These are phyloP conservation scores for Phytophthora gonapodyides DNA, from an alignment of 352 stramenopile species.

Conservation along the genomic window DNA sequence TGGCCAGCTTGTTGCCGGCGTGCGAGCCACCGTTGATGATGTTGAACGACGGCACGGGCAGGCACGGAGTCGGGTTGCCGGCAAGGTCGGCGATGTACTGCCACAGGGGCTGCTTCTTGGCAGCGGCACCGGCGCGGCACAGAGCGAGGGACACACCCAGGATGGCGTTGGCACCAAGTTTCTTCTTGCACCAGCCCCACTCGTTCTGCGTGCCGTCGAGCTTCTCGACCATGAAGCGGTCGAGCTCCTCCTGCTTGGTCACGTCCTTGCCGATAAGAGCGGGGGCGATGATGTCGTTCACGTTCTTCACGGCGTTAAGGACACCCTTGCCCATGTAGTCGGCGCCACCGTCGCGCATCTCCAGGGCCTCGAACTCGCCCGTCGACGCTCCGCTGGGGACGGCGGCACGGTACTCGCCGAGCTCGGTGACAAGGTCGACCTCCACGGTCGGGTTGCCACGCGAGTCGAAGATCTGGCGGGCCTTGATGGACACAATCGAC, in stretches of 20 bases:
- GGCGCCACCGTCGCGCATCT: conserved; percentile 97
- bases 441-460: conserved; percentile 99
- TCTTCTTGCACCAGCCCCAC: conserved; percentile 95
- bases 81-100: conserved; percentile 98
- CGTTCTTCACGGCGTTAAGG: conserved; percentile 97
- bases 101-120: conserved; percentile 96
- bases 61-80: conserved; percentile 93
- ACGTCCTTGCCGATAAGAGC: conserved; percentile 97
- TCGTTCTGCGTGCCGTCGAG: conserved; percentile 98
- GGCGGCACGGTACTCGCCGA: conserved; percentile 93
- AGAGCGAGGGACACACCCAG: conserved; percentile 97
- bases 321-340: conserved; percentile 99
- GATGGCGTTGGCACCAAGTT: conserved; percentile 99
- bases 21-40: conserved; percentile 99
- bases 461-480: conserved; percentile 98
- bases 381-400: conserved; percentile 97
- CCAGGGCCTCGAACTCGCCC: conserved; percentile 96
- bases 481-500: conserved; percentile 89
- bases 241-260: conserved; percentile 94
- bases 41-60: conserved; percentile 99
- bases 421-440: conserved; percentile 95
- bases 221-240: conserved; percentile 96
- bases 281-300: conserved; percentile 97
- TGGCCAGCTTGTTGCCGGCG: conserved; percentile 98
- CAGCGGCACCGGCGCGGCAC: conserved; percentile 95